phyloP scores from a whole-genome alignment of 768 basidiomycete species.

The Boletus patriciae region DNA sequence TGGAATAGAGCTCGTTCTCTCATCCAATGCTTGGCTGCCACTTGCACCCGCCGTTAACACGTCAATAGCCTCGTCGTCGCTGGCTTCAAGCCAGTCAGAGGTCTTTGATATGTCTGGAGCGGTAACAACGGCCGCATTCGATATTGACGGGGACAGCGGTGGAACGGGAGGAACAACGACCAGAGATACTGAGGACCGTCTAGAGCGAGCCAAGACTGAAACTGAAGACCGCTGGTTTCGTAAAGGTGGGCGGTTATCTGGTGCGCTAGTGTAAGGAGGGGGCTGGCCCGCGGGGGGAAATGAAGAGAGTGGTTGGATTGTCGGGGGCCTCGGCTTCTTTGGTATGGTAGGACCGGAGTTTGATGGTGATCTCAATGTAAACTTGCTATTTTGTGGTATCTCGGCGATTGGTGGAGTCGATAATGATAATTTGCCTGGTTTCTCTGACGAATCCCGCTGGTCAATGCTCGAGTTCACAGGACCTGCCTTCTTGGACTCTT shows the following conservation, averaged over 20 bases:
- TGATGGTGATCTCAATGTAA: slow-evolving; percentile 21
- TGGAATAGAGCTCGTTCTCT: slow-evolving; percentile 65
- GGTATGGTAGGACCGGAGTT: slow-evolving; percentile 14
- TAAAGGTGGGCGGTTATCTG: slow-evolving; percentile 35
- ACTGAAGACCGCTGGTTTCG: slow-evolving; percentile 44
- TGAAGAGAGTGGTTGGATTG: slow-evolving; percentile 23
- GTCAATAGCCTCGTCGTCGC: slow-evolving; percentile 87
- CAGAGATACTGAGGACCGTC: slow-evolving; percentile 56
- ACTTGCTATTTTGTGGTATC: slow-evolving; percentile 20
- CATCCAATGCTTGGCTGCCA: slow-evolving; percentile 79
- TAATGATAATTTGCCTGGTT: slow-evolving; percentile 47
- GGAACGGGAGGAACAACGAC: slow-evolving; percentile 47
- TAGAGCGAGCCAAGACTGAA: slow-evolving; percentile 46
- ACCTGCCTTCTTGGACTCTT: slow-evolving; percentile 58
- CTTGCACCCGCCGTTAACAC: slow-evolving; percentile 78
- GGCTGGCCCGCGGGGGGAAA: slow-evolving; percentile 51
- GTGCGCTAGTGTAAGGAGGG: slow-evolving; percentile 57
- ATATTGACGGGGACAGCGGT: slow-evolving; percentile 38
- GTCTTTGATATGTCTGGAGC: slow-evolving; percentile 45
- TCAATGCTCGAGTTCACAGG: slow-evolving; percentile 37
- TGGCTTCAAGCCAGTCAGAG: slow-evolving; percentile 72
- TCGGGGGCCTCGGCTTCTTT: slow-evolving; percentile 30
- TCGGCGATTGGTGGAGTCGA: slow-evolving; percentile 48
- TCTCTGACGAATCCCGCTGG: slow-evolving; percentile 47
- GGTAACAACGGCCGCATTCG: slow-evolving; percentile 32